Percentiles rank a stretch among this genome's conserved stretches.
Evolutionary conservation across 805 yeast genomes (phyloP).

Genomic region (Ogataea ramenticola): DNA sequence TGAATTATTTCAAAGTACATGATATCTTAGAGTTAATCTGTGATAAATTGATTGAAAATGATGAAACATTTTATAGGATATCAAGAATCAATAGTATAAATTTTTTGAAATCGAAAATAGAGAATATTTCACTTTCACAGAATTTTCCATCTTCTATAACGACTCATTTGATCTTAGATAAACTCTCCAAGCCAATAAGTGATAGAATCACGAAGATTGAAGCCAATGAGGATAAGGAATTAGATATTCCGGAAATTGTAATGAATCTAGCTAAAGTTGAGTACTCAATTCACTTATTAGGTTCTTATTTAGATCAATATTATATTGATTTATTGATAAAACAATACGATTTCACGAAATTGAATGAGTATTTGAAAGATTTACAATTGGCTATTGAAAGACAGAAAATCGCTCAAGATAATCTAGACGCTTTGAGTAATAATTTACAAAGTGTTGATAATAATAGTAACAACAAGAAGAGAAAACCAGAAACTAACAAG

Average conservation of each 20-base stretch:
- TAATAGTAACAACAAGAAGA: slow-evolving; percentile 11
- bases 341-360: slow-evolving; percentile 12
- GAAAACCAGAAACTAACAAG: slow-evolving; percentile 17
- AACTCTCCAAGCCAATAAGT: slow-evolving; percentile 7
- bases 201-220: slow-evolving; percentile 3
- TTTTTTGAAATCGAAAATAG: slow-evolving; percentile 33
- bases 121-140: slow-evolving; percentile 21
- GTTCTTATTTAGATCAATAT: slow-evolving; percentile 32
- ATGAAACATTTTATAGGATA: slow-evolving; percentile 37
- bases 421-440: slow-evolving; percentile 23
- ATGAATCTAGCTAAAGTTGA: slow-evolving; percentile 29
- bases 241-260: slow-evolving; percentile 22
- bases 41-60: slow-evolving; percentile 35
- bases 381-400: slow-evolving; percentile 13
- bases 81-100: slow-evolving; percentile 29
- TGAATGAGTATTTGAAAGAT: slow-evolving; percentile 13
- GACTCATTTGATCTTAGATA: slow-evolving; percentile 16
- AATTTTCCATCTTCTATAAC: slow-evolving; percentile 32
- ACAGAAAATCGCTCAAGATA: slow-evolving; percentile 22
- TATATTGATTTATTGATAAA: slow-evolving; percentile 20
- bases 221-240: background rate
- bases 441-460: slow-evolving; percentile 11
- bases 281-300: slow-evolving; percentile 39
- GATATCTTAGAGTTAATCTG: slow-evolving; percentile 26
- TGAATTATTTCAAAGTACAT: slow-evolving; percentile 19